Base-by-base conservation (phyloP, 805 yeast genomes). In the Suhomyces sp. region DNA sequence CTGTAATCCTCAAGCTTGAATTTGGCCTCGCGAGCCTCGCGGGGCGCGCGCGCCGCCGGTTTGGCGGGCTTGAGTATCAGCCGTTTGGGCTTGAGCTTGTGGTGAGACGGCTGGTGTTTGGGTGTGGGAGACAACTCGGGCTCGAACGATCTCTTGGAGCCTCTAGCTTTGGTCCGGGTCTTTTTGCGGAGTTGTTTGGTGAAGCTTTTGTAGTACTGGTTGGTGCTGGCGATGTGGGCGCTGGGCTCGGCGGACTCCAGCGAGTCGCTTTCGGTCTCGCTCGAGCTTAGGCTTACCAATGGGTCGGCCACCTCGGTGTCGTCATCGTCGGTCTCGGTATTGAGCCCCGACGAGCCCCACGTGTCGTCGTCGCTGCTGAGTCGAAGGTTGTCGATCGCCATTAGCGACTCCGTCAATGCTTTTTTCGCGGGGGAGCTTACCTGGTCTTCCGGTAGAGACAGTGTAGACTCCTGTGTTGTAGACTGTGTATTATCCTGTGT, bases 91-190 rank as follows among this genome's bases (percentile, higher is more conserved):
- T 72, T 69, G 36, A 75, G 60, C 2, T 63, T 68, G 48, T 71
- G 74, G 58, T 75, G 80, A 27, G 73, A 71, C 4, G 80, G 80
- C 51, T 68, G 66, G 53, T 73, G 77, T 49, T 73, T 74, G 1
- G 74, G 77, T 0, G 71, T 67, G 1, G 77, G 77, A 6, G 74
- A 67, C 10, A 38, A 23, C 5, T 53, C 63, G n/a, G 53, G 26
- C n/a, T 26, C 48, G 29, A 47, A 53, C 4, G 13, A 27, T 31
- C 36, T 33, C 17, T 6, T 33, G 8, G 36, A 33, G 6, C 4
- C 36, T 29, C 12, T 12, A 13, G 22, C 5, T 27, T 9, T 26
- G 9, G 13, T 3, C 22, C 42, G 2, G 54, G 55, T 60, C 52
- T 59, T 59, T 44, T 54, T 29, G 45, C 55, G 56, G 26, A 57